Conservation (phyloP, 768 basidiomycete genomes). For the Tylopilus plumbeoviolaceoides region DNA sequence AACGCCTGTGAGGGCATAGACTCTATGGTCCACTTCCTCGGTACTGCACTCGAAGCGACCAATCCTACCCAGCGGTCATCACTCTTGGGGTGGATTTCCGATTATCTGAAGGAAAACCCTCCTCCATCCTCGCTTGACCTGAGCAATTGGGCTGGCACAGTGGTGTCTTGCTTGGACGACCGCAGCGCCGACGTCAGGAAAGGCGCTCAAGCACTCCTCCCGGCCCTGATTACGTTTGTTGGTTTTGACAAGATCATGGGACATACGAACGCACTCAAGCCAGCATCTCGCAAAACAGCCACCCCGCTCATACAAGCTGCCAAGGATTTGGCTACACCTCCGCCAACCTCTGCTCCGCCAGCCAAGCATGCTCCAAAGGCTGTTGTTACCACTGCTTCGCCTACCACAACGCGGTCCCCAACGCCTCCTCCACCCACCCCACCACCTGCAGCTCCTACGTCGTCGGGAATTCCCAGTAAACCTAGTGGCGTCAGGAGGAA, state of each 20-base stretch:
- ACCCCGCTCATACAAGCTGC: slow-evolving; percentile 88
- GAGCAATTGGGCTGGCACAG: slow-evolving; percentile 55
- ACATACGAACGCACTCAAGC: slow-evolving; percentile 82
- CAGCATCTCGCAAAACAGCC: slow-evolving; percentile 82
- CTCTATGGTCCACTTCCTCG: slow-evolving; percentile 71
- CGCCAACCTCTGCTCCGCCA: slow-evolving; percentile 27
- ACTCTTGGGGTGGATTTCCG: slow-evolving; percentile 73
- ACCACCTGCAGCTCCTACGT: slow-evolving; percentile 34
- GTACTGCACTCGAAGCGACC: slow-evolving; percentile 74
- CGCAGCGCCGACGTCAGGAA: slow-evolving; percentile 90
- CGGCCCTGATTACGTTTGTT: slow-evolving; percentile 63
- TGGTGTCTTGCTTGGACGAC: slow-evolving; percentile 85
- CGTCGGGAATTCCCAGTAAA: slow-evolving; percentile 37
- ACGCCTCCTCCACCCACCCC: slow-evolving; percentile 43
- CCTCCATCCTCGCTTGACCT: slow-evolving; percentile 60
- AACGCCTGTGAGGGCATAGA: slow-evolving; percentile 84
- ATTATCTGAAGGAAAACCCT: slow-evolving; percentile 69
- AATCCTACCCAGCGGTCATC: slow-evolving; percentile 87
- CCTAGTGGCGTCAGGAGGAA: slow-evolving; percentile 66
- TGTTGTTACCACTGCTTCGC: slow-evolving; percentile 13
- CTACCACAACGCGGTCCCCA: slow-evolving; percentile 26
- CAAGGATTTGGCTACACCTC: slow-evolving; percentile 40
- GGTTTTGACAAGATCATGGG: slow-evolving; percentile 87
- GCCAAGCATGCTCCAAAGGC: slow-evolving; percentile 29
- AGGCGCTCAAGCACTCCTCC: slow-evolving; percentile 78